Percentiles rank a stretch among this genome's conserved stretches.
Evolutionary conservation across 306 rosid species (phyloP).

Genomic region (Rosa lucieae): DNA sequence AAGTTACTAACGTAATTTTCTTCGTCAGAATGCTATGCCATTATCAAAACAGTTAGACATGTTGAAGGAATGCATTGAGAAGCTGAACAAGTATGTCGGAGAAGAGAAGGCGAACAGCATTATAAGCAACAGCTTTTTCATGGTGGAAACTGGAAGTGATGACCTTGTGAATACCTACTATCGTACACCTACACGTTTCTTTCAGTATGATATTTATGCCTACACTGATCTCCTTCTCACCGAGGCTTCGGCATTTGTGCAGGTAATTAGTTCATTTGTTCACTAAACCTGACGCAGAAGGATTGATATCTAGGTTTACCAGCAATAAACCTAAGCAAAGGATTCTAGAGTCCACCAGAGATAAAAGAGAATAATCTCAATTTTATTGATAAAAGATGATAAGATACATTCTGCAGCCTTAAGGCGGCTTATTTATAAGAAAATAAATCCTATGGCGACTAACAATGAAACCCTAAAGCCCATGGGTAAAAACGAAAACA

Average conservation of each 20-base stretch:
- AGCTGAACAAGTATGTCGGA: conserved; percentile 12
- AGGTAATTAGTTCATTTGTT: background rate
- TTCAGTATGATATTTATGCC: background rate
- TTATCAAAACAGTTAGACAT: background rate
- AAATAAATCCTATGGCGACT: too few species aligned
- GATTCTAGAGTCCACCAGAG: too few species aligned
- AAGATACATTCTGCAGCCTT: too few species aligned
- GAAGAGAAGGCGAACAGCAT: conserved; percentile 7
- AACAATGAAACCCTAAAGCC: too few species aligned
- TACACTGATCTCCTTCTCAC: conserved; percentile 12
- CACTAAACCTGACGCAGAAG: background rate
- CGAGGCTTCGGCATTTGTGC: conserved; percentile 13
- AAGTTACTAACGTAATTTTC: background rate
- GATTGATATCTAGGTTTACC: too few species aligned
- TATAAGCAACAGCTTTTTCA: conserved; percentile 6
- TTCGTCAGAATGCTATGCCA: background rate
- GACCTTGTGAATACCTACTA: conserved; percentile 26
- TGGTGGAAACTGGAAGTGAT: conserved; percentile 11
- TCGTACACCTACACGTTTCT: conserved; percentile 10
- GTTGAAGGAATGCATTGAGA: conserved; percentile 13
- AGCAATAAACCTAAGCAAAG: too few species aligned
- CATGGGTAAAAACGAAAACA: too few species aligned
- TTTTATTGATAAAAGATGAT: too few species aligned
- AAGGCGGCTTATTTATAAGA: too few species aligned
- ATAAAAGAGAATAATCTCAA: too few species aligned